Evolutionary conservation across 495 filamentous ascomycete genomes (phyloP).

Genomic region (Ascodesmis nigricans): DNA sequence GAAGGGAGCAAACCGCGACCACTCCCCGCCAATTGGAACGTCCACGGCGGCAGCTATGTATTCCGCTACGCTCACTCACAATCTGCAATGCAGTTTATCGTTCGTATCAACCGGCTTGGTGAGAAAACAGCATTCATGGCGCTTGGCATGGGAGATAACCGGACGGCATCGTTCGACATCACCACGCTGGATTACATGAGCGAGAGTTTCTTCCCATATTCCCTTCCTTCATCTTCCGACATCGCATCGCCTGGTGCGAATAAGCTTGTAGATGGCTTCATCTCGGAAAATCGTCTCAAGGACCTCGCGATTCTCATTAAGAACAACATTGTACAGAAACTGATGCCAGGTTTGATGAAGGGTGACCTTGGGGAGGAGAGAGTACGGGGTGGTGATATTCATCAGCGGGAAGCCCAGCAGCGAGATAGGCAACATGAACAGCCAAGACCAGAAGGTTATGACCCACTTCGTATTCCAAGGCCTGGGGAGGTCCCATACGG

Average conservation of each 20-base stretch:
- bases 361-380: constrained; percentile 47
- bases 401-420: constrained; percentile 9
- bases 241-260: constrained; percentile 20
- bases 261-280: constrained; percentile 47
- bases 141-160: constrained; percentile 56
- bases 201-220: constrained; percentile 33
- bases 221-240: constrained; percentile 24
- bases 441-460: constrained; percentile 22
- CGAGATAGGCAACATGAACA: too few species aligned
- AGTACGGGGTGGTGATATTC: background rate
- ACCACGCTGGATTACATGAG: constrained; percentile 56
- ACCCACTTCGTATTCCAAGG: constrained; percentile 28
- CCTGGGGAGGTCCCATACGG: constrained; percentile 21
- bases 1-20: constrained; percentile 27
- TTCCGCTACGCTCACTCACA: constrained; percentile 79
- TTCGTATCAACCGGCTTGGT: constrained; percentile 65
- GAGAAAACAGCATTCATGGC: constrained; percentile 64
- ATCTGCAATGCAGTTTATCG: constrained; percentile 61
- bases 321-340: constrained; percentile 54
- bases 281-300: constrained; percentile 39
- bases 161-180: constrained; percentile 55
- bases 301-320: constrained; percentile 51
- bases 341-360: constrained; percentile 51
- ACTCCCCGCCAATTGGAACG: constrained; percentile 29
- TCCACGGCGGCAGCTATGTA: constrained; percentile 19